Evolutionary conservation across 768 basidiomycete genomes (phyloP).

Genomic region (Auriscalpium vulgare): DNA sequence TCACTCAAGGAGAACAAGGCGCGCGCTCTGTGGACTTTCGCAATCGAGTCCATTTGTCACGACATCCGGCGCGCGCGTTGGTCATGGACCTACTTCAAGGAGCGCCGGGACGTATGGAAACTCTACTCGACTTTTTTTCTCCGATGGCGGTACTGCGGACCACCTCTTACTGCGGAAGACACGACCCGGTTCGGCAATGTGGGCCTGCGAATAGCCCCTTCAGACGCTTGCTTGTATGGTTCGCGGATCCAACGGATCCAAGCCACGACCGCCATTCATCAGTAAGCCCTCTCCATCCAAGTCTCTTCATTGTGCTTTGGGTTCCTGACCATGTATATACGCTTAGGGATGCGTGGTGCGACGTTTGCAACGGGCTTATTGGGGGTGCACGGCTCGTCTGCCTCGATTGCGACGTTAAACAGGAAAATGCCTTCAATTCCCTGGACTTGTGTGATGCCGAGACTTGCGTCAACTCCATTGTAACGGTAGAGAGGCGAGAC

Average conservation of each 20-base stretch:
- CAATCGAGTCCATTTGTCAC: constrained; percentile 17
- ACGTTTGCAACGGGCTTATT: constrained; percentile 19
- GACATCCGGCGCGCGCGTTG: constrained; percentile 18
- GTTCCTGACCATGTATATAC: not conserved
- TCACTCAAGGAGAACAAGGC: constrained; percentile 18
- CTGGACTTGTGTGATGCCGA: constrained; percentile 24
- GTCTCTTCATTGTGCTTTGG: no score
- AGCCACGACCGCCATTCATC: constrained; percentile 15
- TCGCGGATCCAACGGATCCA: constrained; percentile 13
- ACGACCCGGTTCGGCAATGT: constrained; percentile 6
- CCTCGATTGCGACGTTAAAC: constrained; percentile 21
- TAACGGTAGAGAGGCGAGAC: constrained; percentile 5
- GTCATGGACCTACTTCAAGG: constrained; percentile 25
- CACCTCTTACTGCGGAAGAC: constrained; percentile 13
- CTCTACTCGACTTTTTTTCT: constrained; percentile 20
- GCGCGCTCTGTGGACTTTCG: constrained; percentile 24
- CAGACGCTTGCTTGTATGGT: constrained; percentile 21
- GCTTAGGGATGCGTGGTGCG: constrained; percentile 16
- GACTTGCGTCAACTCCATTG: constrained; percentile 14
- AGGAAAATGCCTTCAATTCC: constrained; percentile 5
- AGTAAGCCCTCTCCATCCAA: constrained; percentile 2
- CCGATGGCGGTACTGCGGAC: constrained; percentile 16
- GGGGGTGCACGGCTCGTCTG: constrained; percentile 25
- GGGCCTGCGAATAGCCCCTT: constrained; percentile 14
- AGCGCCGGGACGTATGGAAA: constrained; percentile 20